Evolutionary conservation across 2,329 filamentous ascomycete species (phyloP), one percentile per base, ranked within the genome.

Genomic region (Metarhizium anisopliae): DNA sequence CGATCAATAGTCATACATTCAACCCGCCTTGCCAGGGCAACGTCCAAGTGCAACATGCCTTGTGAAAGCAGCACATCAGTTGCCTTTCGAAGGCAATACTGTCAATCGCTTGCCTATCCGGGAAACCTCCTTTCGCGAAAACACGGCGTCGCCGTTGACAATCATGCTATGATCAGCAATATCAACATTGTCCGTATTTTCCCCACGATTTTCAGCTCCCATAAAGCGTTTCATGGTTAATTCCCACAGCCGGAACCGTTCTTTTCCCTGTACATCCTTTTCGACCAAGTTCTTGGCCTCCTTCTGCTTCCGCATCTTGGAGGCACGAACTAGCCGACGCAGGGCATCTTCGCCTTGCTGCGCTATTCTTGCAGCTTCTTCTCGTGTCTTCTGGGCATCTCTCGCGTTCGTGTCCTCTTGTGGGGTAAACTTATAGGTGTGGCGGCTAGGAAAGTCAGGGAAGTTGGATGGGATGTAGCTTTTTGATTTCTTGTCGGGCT

Each of bases 161-260:
- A 86, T 82, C 73, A 84, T 83, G 64, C 81, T 85, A 61, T 83
- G 77, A 57, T 86, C 82, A 2, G 81, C 80, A 62, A 80, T 81
- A 60, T 84, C 81, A 18, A 73, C 67, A 47, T 73, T 66, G 32
- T 71, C 72, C 14, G 68, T 67, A 36, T 68, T 58, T 55, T 70
- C 62, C 53, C 67, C 63, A 42, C 62, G 62, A 43, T 62, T 56
- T 55, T 70, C 63, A 57, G 59, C 60, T 11, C 65, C 64, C 57
- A 83, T 74, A 49, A 85, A 73, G 45, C 78, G 76, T 52, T 76
- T 75, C 82, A 86, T 85, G 1, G 81, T 77, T 13, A 71, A 67
- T 67, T 86, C 82, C 83, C 83, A 86, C 4, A 83, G 68, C 6
- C 78, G 70, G 62, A 85, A 81, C 16, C 82, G 74, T 58, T 80